These are phyloP conservation scores for Starmerella potacharoeniae DNA, from an alignment of 805 yeast species.

Conservation along the genomic window DNA sequence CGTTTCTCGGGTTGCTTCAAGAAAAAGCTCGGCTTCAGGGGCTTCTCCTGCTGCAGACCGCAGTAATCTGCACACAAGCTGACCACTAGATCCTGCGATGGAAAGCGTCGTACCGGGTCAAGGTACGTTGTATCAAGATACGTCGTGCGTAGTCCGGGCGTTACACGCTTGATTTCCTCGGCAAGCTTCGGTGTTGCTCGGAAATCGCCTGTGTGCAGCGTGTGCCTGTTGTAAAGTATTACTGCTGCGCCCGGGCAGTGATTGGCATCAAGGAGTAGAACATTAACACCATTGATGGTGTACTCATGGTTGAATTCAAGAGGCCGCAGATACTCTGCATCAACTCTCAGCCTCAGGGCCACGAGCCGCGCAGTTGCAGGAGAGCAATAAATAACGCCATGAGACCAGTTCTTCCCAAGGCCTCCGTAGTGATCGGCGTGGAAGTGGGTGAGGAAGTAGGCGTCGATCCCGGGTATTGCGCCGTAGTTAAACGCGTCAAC, in stretches of 20 bases:
- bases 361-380: slow-evolving; percentile 53
- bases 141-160: slow-evolving; percentile 31
- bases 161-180: slow-evolving; percentile 9
- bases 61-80: slow-evolving; percentile 46
- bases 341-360: slow-evolving; percentile 43
- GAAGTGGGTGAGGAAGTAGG: slow-evolving; percentile 46
- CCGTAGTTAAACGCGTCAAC: slow-evolving; percentile 34
- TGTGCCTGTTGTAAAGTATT: slow-evolving; percentile 48
- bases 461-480: slow-evolving; percentile 24
- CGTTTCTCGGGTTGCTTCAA: slow-evolving; percentile 22
- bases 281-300: slow-evolving; percentile 37
- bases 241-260: slow-evolving; percentile 96
- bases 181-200: slow-evolving; percentile 52
- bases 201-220: slow-evolving; percentile 88
- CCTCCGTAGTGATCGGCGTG: slow-evolving; percentile 96
- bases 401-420: slow-evolving; percentile 60
- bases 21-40: slow-evolving; percentile 20
- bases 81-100: slow-evolving; percentile 62
- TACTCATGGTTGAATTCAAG: slow-evolving; percentile 31
- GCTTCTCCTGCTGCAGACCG: slow-evolving; percentile 29
- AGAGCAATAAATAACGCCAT: slow-evolving; percentile 63
- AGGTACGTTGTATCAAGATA: slow-evolving; percentile 89
- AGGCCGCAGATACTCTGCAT: slow-evolving; percentile 34
- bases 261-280: slow-evolving; percentile 68
- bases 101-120: slow-evolving; percentile 62